These are phyloP conservation scores for Magnusiomyces suaveolens DNA, from an alignment of 1,139 yeast genomes.

Conservation along the genomic window DNA sequence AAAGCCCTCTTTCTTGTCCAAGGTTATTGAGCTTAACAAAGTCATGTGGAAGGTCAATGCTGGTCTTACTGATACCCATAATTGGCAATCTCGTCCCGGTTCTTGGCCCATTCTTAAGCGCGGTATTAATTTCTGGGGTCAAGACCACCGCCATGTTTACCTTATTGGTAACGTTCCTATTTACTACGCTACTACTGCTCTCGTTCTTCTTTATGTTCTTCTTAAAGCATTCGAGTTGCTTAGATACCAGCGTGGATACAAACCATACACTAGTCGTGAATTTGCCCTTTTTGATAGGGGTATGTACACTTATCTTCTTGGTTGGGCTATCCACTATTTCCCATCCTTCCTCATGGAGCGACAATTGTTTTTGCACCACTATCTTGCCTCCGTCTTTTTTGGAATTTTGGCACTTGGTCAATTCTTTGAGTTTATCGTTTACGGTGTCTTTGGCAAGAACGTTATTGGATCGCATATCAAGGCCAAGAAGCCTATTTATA, in stretches of 20 bases:
- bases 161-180: conserved; percentile 81
- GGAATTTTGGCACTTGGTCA: conserved; percentile 81
- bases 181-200: conserved; percentile 77
- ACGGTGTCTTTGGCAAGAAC: conserved; percentile 36
- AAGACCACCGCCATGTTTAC: conserved; percentile 68
- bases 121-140: conserved; percentile 93
- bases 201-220: conserved; percentile 45
- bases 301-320: conserved; percentile 56
- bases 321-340: conserved; percentile 74
- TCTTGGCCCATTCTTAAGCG: conserved; percentile 85
- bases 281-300: conserved; percentile 66
- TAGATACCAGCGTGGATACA: conserved; percentile 57
- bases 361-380: conserved; percentile 88
- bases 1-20: conserved; percentile 52
- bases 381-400: conserved; percentile 83
- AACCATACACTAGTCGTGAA: conserved; percentile 40
- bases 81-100: conserved; percentile 78
- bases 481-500: conserved; percentile 16
- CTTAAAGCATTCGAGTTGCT: conserved; percentile 49
- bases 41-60: conserved; percentile 89
- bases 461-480: conserved; percentile 23
- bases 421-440: conserved; percentile 53
- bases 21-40: conserved; percentile 67
- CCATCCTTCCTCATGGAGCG: conserved; percentile 93
- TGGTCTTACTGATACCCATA: conserved; percentile 75